A percentile compares a stretch with the other conserved stretches of the same genome.
phyloP scores from a whole-genome alignment of 495 filamentous ascomycete species.

The Penicillium tannophilum region DNA sequence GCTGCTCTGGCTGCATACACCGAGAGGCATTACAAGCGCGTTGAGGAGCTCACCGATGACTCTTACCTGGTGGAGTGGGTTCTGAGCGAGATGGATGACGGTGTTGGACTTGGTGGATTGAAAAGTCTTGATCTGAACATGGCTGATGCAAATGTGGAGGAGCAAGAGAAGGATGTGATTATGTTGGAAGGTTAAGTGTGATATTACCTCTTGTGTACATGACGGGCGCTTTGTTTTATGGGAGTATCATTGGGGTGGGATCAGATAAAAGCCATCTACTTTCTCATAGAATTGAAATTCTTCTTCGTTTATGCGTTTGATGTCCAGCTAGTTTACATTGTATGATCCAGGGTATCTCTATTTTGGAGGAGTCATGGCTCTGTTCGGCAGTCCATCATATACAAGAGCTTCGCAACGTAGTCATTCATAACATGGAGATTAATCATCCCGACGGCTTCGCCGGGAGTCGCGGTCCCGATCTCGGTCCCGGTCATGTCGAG shows the following conservation, averaged over 20 bases:
- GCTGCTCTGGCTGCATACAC: slow-evolving; percentile 84
- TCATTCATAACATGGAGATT: slow-evolving; percentile 11
- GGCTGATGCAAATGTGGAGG: slow-evolving; percentile 28
- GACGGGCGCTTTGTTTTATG: slow-evolving; percentile 31
- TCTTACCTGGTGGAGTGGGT: slow-evolving; percentile 94
- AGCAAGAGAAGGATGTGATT: slow-evolving; percentile 48
- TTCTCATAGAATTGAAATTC: slow-evolving; percentile 29
- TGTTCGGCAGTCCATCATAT: slow-evolving; percentile 3
- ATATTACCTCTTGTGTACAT: slow-evolving; percentile 30
- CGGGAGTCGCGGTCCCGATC: slow-evolving; percentile 38
- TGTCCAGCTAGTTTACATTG: slow-evolving; percentile 3
- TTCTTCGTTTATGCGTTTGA: slow-evolving; percentile 11
- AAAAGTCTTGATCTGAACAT: slow-evolving; percentile 18
- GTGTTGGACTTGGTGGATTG: slow-evolving; percentile 45
- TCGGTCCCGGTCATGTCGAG: slow-evolving; percentile 35
- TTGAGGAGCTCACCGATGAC: slow-evolving; percentile 90
- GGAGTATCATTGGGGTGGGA: slow-evolving; percentile 29
- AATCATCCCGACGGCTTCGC: slow-evolving; percentile 37
- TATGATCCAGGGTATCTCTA: slow-evolving; percentile 28
- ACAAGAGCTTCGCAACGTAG: slow-evolving; percentile 5
- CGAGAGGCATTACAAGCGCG: slow-evolving; percentile 82
- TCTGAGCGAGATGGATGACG: slow-evolving; percentile 86
- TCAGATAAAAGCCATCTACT: slow-evolving; percentile 31
- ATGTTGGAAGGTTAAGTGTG: slow-evolving; percentile 45
- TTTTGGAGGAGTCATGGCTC: slow-evolving; percentile 6